phyloP scores from a whole-genome alignment of 108 stramenopile genomes.

The Discostella pseudostelligera region DNA sequence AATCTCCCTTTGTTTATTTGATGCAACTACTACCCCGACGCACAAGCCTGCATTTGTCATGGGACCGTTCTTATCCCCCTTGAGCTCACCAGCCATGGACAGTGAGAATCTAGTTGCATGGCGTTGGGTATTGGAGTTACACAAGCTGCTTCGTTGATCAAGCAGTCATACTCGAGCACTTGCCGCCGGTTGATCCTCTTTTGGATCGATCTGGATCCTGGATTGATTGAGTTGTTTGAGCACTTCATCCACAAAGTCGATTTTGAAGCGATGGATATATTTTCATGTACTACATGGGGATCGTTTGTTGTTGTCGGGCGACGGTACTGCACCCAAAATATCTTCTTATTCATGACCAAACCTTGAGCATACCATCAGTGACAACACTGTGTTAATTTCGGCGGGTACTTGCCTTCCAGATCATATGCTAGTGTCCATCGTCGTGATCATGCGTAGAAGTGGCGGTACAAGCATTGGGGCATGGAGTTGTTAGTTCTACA shows the following conservation, averaged over 20 bases:
- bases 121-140: constrained; percentile 47
- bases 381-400: constrained; percentile 15
- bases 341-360: constrained; percentile 38
- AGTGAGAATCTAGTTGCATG: constrained; percentile 30
- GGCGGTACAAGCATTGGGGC: too few species aligned
- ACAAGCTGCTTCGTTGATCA: constrained; percentile 27
- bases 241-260: constrained; percentile 28
- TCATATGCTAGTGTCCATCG: constrained; percentile 11
- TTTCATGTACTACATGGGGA: constrained; percentile 37
- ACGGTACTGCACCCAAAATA: constrained; percentile 28
- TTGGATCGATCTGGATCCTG: constrained; percentile 43
- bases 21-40: constrained; percentile 25
- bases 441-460: too few species aligned
- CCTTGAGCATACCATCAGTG: constrained; percentile 23
- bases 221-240: constrained; percentile 35
- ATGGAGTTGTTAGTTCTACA: too few species aligned
- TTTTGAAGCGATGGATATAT: constrained; percentile 14
- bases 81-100: constrained; percentile 29
- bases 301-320: constrained; percentile 11
- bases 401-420: constrained; percentile 26
- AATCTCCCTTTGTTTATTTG: constrained; percentile 39
- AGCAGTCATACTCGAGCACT: constrained; percentile 22
- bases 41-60: constrained; percentile 31
- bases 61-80: constrained; percentile 37
- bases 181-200: constrained; percentile 28